A percentile compares a stretch with the other conserved stretches of the same genome.
These are phyloP conservation scores for Beauveria caledonica DNA, from an alignment of 2,329 filamentous ascomycete species.

Conservation along the genomic window DNA sequence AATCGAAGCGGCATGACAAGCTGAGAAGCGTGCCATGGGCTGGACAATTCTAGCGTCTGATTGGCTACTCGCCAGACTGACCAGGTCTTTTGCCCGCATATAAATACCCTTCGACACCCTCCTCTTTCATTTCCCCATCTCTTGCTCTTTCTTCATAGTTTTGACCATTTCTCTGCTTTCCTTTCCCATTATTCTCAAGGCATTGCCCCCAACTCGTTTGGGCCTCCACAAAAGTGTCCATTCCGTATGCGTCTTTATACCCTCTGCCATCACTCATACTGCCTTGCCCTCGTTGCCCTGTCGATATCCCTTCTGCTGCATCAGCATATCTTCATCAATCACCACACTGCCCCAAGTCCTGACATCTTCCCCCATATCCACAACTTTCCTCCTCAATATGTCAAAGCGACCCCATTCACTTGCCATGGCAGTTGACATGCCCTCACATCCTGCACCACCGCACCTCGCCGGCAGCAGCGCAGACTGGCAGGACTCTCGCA, in stretches of 20 bases:
- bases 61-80: constrained; percentile 4
- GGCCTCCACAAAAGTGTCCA: not conserved
- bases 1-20: not conserved
- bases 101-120: constrained; percentile 9
- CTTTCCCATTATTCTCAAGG: not conserved
- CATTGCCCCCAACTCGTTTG: not conserved
- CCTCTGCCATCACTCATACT: not conserved
- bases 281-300: not conserved
- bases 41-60: not conserved
- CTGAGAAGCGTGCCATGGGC: not conserved
- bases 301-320: not conserved
- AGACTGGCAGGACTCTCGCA: not conserved
- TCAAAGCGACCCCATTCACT: not conserved
- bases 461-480: not conserved
- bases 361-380: not conserved
- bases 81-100: constrained; percentile 6
- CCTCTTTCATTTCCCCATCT: not conserved
- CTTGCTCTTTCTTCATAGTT: not conserved
- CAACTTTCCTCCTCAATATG: not conserved
- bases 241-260: not conserved
- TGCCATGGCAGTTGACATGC: not conserved
- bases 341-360: not conserved
- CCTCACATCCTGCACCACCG: not conserved
- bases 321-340: not conserved
- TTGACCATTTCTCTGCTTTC: not conserved